Evolutionary conservation across 2,329 filamentous ascomycete species (phyloP), one percentile per base, ranked within the genome.

Genomic region (Pseudogymnoascus sp.): DNA sequence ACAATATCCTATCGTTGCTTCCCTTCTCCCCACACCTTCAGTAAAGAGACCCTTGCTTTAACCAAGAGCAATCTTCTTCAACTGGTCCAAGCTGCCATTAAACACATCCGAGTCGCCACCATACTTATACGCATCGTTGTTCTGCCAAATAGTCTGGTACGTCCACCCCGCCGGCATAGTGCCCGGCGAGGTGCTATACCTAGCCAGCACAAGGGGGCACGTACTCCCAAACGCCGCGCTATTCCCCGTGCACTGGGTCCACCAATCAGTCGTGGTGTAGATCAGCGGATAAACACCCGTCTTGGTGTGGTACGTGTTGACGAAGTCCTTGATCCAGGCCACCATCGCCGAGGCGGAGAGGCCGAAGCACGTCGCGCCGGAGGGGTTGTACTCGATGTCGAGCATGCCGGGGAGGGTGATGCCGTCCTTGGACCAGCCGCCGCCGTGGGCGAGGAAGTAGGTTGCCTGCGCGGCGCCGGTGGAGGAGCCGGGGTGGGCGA

Each of bases 361-460:
- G 6, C 78, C 80, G 66, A 76, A 81, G 72, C 81, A 83, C 8
- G 47, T 53, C 61, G 71, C 69, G 5, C 76, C 74, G 42, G 68
- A 70, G 11, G 74, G 73, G 64, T 73, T 74, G 64, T 75, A 77
- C 73, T 84, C 82, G 11, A 84, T 74, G 67, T 83, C 82, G 6
- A 85, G 75, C 81, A 84, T 83, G 3, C 82, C 82, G 0, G 82
- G 83, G 0, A 85, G 76, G 8, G 82, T 85, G 66, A 77, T 78
- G 60, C 81, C 80, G 66, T 85, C 82, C 17, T 69, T 71, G 19
- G 76, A 76, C 82, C 82, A 85, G 63, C 80, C 80, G 28, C 82
- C 82, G 47, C 82, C 82, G 67, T 83, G 74, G 0, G 75, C 71
- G 60, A 82, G 66, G 73, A 85, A 85, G 73, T 75, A 83, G 10